Base-by-base conservation (phyloP, 2,329 filamentous ascomycete species). In the Pseudofabraea citricarpa region DNA sequence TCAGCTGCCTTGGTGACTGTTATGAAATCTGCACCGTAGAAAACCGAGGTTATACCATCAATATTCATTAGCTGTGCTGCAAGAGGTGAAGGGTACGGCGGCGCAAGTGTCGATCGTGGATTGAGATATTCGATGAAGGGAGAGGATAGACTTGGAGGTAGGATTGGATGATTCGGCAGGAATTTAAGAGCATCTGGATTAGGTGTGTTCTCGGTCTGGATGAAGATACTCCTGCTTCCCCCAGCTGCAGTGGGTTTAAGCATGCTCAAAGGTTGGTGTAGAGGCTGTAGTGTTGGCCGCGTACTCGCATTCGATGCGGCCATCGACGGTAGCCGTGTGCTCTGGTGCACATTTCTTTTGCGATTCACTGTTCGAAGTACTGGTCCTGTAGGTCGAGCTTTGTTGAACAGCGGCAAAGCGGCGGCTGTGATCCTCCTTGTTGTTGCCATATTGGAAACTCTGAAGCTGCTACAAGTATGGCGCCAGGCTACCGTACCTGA, bases 161-260 rank as follows among this genome's bases (percentile, higher is more conserved):
- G 77, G 40, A 98, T 81, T 29, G 79, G 79, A 65, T 89, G 83
- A 68, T 96, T 95, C 2, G 93, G 93, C 29, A 94, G 78, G 69
- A 98, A 98, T 70, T 98, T 98, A 59, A 97, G 77, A 24, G 90
- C 90, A 70, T 97, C 90, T n/a, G 82, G 75, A 67, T 98, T 98
- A 20, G 93, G 93, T 1, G 93, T 98, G 53, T 77, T 79, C 62
- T 97, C 91, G 5, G 91, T 97, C 69, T 98, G 93, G 61, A 98
- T 98, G 72, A 97, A 98, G 66, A 98, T 95, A 19, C 82, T 90
- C 52, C 91, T 83, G 47, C 64, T 67, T 45, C 66, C 64, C 19
- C 59, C 62, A 19, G 64, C 59, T 18, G 65, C 55, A 3, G 63
- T 59, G 37, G 64, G 68, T 33, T 66, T 62, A 15, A 65, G 56